Conservation (phyloP, 164 flowering plant genomes). For the Liquidambar formosana region DNA sequence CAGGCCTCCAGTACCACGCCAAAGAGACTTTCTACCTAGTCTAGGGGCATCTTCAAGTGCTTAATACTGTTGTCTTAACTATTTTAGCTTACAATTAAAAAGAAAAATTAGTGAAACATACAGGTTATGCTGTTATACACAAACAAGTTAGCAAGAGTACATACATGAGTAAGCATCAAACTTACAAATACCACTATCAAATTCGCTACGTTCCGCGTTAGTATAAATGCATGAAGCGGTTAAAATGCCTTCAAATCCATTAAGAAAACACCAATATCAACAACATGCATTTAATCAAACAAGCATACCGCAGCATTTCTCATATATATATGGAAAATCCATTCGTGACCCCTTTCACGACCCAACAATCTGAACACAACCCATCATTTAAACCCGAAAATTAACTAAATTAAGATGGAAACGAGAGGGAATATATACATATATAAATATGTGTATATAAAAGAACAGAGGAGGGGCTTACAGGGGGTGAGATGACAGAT, state of each 20-base stretch:
- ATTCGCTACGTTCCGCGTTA: too few species aligned
- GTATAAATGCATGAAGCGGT: too few species aligned
- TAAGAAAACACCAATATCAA: too few species aligned
- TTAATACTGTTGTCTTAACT: too few species aligned
- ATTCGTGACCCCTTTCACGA: background rate
- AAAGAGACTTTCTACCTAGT: too few species aligned
- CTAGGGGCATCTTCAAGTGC: too few species aligned
- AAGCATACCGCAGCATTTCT: too few species aligned
- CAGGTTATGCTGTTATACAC: too few species aligned
- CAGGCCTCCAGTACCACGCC: too few species aligned
- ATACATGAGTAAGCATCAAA: background rate
- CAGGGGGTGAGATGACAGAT: conserved; percentile 42
- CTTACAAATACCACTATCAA: background rate
- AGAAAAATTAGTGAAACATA: background rate
- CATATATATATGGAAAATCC: background rate
- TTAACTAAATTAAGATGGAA: background rate
- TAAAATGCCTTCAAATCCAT: too few species aligned
- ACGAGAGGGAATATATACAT: background rate
- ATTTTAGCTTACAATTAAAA: background rate
- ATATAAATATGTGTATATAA: background rate
- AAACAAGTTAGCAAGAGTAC: background rate
- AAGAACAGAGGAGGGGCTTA: conserved; percentile 11
- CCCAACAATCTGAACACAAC: background rate
- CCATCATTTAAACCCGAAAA: background rate
- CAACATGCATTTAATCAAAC: too few species aligned